Evolutionary conservation across 1,139 yeast genomes (phyloP), one percentile per base, ranked within the genome.

Genomic region (Blastobotrys proliferans): DNA sequence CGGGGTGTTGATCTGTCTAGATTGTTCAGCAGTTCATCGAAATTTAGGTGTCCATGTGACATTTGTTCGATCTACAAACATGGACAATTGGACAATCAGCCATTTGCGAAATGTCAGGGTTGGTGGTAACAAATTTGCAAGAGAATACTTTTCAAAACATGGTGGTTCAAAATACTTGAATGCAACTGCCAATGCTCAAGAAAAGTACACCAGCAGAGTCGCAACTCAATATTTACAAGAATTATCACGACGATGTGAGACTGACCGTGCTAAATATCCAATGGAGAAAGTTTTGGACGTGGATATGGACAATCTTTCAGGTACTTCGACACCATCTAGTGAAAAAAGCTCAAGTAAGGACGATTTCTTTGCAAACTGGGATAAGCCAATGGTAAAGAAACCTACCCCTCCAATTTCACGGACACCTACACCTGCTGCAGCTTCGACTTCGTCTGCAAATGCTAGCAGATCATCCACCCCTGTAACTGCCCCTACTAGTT

Each of bases 11-110:
- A 74, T 92, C 54, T 92, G 97, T 66, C 76, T 90, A 46, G 96
- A 90, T 60, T 92, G 97, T 65, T 94, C 97, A 48, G 95, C 97
- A n/a, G 78, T 83, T 48, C 98, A 92, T 65, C 79, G 98, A 64
- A 94, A 95, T 45, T 70, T 92, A 61, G 98, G 98, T 43, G 97
- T 90, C 38, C 98, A 92, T 63, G 83, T 92, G 54, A 83, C 97
- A 27, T 92, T 92, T 67, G 97, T 92, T 38, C 86, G 90, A 61
- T 86, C 96, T 28, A 81, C 94, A 34, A 87, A 86, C 50, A 74
- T 92, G 73, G 98, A 92, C 66, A 81, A 81, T 61, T 92, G 97
- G 96, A 85, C 90, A 44, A 75, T 88, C 51, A 81, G 80, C 54
- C 95, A 92, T 64, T 71, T 92, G 62, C 76, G 96, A 59, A 79